Conservation (phyloP, 2,329 filamentous ascomycete species). For the Microsporum audouinii region DNA sequence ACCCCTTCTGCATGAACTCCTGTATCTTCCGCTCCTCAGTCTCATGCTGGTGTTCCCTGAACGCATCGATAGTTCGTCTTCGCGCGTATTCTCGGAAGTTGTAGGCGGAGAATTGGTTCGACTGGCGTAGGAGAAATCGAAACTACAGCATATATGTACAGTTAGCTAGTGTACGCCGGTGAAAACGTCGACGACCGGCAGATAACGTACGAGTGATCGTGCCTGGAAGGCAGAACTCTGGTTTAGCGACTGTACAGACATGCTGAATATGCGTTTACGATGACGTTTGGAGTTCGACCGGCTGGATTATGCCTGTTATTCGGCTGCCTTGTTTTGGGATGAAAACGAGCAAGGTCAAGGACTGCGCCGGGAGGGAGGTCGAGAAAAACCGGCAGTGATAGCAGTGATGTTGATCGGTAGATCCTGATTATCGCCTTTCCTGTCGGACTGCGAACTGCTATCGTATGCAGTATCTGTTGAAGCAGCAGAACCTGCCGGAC, state of each 20-base stretch:
- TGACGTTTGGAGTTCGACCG: not conserved
- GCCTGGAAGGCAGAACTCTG: conserved; percentile 37
- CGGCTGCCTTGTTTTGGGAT: not conserved
- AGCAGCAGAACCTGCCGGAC: conserved; percentile 17
- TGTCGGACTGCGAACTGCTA: conserved; percentile 8
- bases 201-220: conserved; percentile 33
- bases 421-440: not conserved
- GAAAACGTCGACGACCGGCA: not conserved
- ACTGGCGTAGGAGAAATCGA: conserved; percentile 78
- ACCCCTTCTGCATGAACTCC: conserved; percentile 76
- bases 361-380: not conserved
- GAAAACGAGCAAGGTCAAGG: not conserved
- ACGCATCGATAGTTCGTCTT: conserved; percentile 80
- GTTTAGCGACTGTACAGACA: conserved; percentile 35
- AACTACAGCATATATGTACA: conserved; percentile 48
- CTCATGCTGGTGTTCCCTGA: conserved; percentile 65
- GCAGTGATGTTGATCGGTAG: not conserved
- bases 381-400: not conserved
- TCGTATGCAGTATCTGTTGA: conserved; percentile 17
- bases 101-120: conserved; percentile 79
- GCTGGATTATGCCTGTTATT: not conserved
- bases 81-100: conserved; percentile 97
- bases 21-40: conserved; percentile 67
- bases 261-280: conserved; percentile 17
- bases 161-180: not conserved